Evolutionary conservation across 73 alveolate species (phyloP).

Genomic region (Paramecium sexaurelia): DNA sequence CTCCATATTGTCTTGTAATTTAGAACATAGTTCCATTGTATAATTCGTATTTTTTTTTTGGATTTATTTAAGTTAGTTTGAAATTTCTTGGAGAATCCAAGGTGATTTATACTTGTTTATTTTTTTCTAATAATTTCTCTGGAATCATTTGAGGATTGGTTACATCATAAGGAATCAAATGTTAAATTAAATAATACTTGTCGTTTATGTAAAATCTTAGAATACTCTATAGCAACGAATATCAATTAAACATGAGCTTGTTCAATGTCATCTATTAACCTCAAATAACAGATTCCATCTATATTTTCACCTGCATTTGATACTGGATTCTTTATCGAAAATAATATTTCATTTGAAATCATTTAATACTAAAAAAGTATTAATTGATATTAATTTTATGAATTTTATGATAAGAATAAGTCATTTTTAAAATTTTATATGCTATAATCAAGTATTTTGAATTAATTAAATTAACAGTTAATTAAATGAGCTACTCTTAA

Average conservation of each 20-base stretch:
- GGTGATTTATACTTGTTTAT: background rate
- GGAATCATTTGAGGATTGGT: constrained; percentile 11
- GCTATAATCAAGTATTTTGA: background rate
- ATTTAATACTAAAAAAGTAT: background rate
- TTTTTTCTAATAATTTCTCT: background rate
- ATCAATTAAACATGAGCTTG: background rate
- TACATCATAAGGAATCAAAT: background rate
- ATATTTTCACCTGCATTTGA: background rate
- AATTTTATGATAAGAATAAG: background rate
- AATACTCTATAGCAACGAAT: background rate
- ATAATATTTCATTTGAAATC: background rate
- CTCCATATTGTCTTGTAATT: background rate
- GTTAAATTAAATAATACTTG: background rate
- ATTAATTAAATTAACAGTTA: background rate
- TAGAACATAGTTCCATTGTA: background rate
- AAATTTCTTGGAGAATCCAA: constrained; percentile 7
- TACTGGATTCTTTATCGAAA: background rate
- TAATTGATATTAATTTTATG: background rate
- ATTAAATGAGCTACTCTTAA: constrained; percentile 28
- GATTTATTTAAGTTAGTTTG: background rate
- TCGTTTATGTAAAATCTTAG: background rate
- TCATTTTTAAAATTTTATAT: background rate
- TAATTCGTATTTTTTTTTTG: background rate
- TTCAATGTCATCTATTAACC: background rate
- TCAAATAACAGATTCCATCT: background rate